Conservation (phyloP, 2,329 filamentous ascomycete genomes). For the Cladobotryum protrusum region DNA sequence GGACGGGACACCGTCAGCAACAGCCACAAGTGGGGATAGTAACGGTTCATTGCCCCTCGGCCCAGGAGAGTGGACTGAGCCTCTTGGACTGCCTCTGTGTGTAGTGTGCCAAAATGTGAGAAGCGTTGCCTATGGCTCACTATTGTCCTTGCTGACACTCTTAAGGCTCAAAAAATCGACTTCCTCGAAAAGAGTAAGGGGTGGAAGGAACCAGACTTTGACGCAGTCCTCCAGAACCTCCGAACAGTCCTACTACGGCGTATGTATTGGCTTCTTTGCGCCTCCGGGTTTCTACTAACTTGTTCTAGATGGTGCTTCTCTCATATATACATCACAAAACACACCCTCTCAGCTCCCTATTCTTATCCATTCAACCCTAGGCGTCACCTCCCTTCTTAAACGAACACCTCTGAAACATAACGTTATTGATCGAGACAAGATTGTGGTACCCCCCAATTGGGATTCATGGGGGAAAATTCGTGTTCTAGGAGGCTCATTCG, state of each 20-base stretch:
- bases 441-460: constrained; percentile 93
- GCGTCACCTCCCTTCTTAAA: constrained; percentile 77
- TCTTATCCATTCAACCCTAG: constrained; percentile 77
- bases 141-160: constrained; percentile 17
- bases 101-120: constrained; percentile 93
- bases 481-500: constrained; percentile 83
- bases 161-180: constrained; percentile 80
- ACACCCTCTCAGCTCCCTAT: constrained; percentile 70
- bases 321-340: constrained; percentile 78
- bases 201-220: constrained; percentile 96
- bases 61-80: constrained; percentile 89
- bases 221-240: constrained; percentile 89
- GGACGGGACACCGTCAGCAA: constrained; percentile 54
- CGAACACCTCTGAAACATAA: constrained; percentile 78
- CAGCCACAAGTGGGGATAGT: constrained; percentile 48
- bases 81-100: constrained; percentile 76
- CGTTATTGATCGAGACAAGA: constrained; percentile 88
- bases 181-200: constrained; percentile 79
- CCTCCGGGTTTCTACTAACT: constrained; percentile 11
- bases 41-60: constrained; percentile 71
- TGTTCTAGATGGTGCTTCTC: constrained; percentile 65
- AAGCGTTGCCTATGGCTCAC: constrained; percentile 15
- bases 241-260: constrained; percentile 83
- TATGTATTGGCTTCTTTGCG: constrained; percentile 35
- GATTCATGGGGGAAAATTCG: constrained; percentile 98